Evolutionary conservation across 2,329 filamentous ascomycete species (phyloP).

Genomic region (Hymenoscyphus fructigenus): DNA sequence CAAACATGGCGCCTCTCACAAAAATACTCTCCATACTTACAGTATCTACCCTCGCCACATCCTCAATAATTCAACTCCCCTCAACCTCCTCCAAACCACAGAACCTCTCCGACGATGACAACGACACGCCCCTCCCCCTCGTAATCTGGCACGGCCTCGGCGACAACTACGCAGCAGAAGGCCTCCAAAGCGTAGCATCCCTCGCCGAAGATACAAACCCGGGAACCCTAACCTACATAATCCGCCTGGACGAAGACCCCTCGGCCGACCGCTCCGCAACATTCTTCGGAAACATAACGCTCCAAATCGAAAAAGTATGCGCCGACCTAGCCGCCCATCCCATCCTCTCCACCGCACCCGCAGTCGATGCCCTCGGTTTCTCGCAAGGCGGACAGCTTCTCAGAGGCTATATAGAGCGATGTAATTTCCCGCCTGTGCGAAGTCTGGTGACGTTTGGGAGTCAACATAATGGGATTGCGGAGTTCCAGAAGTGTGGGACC

Average conservation of each 20-base stretch:
- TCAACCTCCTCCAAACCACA: neutral
- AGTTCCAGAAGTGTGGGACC: conserved; percentile 71
- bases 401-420: conserved; percentile 85
- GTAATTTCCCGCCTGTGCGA: conserved; percentile 60
- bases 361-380: conserved; percentile 89
- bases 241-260: conserved; percentile 64
- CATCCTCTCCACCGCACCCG: conserved; percentile 77
- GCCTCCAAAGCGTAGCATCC: conserved; percentile 68
- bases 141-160: conserved; percentile 90
- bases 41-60: conserved; percentile 20
- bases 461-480: conserved; percentile 78
- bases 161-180: conserved; percentile 74
- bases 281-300: conserved; percentile 86
- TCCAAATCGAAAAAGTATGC: conserved; percentile 77
- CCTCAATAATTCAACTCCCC: conserved; percentile 20
- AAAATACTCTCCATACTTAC: conserved; percentile 23
- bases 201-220: conserved; percentile 73
- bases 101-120: conserved; percentile 30
- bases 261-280: conserved; percentile 74
- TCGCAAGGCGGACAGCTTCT: conserved; percentile 95
- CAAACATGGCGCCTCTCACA: conserved; percentile 24
- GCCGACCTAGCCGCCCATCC: conserved; percentile 70
- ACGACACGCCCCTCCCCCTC: conserved; percentile 76
- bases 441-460: conserved; percentile 70
- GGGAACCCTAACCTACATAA: conserved; percentile 79